These are phyloP conservation scores for Sphaerulina vaccinii DNA, from an alignment of 2,329 filamentous ascomycete genomes.

Conservation along the genomic window DNA sequence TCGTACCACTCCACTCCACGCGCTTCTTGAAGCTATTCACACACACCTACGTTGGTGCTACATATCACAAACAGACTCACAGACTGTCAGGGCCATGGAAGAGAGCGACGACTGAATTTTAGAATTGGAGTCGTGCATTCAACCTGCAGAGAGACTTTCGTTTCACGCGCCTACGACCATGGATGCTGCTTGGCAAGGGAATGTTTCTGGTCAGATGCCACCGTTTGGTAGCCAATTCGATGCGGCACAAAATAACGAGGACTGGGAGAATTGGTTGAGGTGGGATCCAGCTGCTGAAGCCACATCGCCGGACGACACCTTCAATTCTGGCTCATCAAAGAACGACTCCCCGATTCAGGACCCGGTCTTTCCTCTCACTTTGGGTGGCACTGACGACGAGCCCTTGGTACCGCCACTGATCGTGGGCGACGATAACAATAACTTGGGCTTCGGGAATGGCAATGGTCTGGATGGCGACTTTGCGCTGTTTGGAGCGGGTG, in stretches of 20 bases:
- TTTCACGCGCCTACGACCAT: conserved; percentile 14
- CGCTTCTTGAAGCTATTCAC: neutral
- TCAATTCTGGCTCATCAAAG: conserved; percentile 36
- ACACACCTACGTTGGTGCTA: neutral
- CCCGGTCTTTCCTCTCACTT: conserved; percentile 29
- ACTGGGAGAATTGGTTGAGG: conserved; percentile 51
- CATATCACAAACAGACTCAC: neutral
- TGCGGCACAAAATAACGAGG: conserved; percentile 27
- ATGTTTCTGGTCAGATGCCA: conserved; percentile 16
- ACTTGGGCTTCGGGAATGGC: conserved; percentile 28
- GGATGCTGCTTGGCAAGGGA: conserved; percentile 23
- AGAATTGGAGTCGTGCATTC: conserved; percentile 3
- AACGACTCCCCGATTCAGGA: conserved; percentile 39
- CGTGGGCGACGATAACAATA: conserved; percentile 35
- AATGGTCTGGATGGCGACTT: conserved; percentile 19
- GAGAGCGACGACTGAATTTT: neutral
- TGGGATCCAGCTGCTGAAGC: conserved; percentile 45
- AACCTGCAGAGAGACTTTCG: conserved; percentile 11
- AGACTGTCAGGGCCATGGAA: neutral
- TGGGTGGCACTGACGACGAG: conserved; percentile 28
- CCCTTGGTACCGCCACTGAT: conserved; percentile 35
- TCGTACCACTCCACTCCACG: too few species aligned
- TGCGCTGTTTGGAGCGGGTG: conserved; percentile 31
- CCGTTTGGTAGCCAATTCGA: conserved; percentile 20
- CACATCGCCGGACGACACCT: conserved; percentile 38